phyloP scores from a whole-genome alignment of 768 basidiomycete genomes.

The Suillus tomentosus region DNA sequence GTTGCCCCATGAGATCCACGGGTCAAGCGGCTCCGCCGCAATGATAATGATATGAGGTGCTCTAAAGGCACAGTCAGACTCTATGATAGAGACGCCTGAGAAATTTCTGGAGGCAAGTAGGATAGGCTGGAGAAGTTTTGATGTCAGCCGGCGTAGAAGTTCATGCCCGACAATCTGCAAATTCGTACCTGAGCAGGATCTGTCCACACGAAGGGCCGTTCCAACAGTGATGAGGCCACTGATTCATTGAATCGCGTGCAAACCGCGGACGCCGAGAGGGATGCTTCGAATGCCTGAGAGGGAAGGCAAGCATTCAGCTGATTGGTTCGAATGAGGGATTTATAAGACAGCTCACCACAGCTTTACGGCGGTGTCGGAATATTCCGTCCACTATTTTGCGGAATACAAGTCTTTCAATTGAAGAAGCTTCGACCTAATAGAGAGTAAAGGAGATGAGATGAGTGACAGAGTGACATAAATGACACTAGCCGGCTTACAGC shows the following conservation, averaged over 20 bases:
- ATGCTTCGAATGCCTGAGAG: slow-evolving; percentile 43
- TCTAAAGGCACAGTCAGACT: slow-evolving; percentile 44
- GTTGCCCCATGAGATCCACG: slow-evolving; percentile 41
- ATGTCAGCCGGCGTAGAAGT: neutral
- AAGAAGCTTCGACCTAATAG: slow-evolving; percentile 25
- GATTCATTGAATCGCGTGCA: slow-evolving; percentile 42
- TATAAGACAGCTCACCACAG: slow-evolving; percentile 36
- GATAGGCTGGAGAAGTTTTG: slow-evolving; percentile 32
- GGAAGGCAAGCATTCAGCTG: slow-evolving; percentile 9
- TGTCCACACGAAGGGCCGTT: slow-evolving; percentile 47
- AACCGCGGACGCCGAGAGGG: slow-evolving; percentile 36
- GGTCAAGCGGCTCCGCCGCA: slow-evolving; percentile 40
- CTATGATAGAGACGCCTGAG: slow-evolving; percentile 41
- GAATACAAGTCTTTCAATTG: slow-evolving; percentile 34
- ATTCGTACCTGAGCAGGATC: slow-evolving; percentile 52
- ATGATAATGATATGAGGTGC: slow-evolving; percentile 50
- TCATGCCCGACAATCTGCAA: neutral
- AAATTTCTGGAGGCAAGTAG: slow-evolving; percentile 26
- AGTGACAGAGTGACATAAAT: neutral
- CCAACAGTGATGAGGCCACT: slow-evolving; percentile 33
- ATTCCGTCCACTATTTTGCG: slow-evolving; percentile 35
- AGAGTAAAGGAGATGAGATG: neutral
- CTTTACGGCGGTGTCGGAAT: slow-evolving; percentile 42
- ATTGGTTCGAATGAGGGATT: slow-evolving; percentile 11
- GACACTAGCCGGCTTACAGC: slow-evolving; percentile 25